A percentile compares a stretch with the other conserved stretches of the same genome.
These are phyloP conservation scores for Mycena vulgaris DNA, from an alignment of 768 basidiomycete species.

Conservation along the genomic window DNA sequence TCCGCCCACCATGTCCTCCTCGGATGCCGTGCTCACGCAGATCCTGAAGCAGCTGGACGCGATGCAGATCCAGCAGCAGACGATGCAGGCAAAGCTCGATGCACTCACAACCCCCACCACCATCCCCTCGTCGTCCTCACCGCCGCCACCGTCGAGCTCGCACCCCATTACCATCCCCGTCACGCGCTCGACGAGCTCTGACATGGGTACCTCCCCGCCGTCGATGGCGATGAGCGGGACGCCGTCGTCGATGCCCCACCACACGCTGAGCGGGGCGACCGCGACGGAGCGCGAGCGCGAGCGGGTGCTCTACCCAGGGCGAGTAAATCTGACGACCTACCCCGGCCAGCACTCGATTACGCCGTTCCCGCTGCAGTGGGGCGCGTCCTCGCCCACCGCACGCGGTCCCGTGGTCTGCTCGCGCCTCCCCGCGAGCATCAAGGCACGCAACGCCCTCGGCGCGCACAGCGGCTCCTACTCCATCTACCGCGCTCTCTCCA, in stretches of 20 bases:
- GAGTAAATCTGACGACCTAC: conserved; percentile 91
- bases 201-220: conserved; percentile 23
- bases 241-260: conserved; percentile 40
- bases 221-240: conserved; percentile 3
- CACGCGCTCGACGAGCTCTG: conserved; percentile 3
- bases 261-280: conserved; percentile 37
- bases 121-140: background rate
- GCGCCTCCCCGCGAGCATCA: conserved; percentile 86
- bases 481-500: conserved; percentile 93
- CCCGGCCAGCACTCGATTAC: conserved; percentile 94
- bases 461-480: conserved; percentile 96
- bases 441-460: conserved; percentile 93
- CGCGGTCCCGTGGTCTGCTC: conserved; percentile 94
- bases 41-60: conserved; percentile 81
- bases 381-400: conserved; percentile 69
- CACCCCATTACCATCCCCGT: conserved; percentile 29
- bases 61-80: conserved; percentile 82
- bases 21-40: conserved; percentile 77
- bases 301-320: conserved; percentile 83
- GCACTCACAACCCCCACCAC: background rate
- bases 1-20: conserved; percentile 44
- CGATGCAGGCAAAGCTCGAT: conserved; percentile 82
- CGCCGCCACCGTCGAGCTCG: conserved; percentile 18
- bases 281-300: conserved; percentile 75
- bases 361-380: conserved; percentile 88